phyloP scores from a whole-genome alignment of 176 grass and related monocot species.

The Neostapfia colusana region DNA sequence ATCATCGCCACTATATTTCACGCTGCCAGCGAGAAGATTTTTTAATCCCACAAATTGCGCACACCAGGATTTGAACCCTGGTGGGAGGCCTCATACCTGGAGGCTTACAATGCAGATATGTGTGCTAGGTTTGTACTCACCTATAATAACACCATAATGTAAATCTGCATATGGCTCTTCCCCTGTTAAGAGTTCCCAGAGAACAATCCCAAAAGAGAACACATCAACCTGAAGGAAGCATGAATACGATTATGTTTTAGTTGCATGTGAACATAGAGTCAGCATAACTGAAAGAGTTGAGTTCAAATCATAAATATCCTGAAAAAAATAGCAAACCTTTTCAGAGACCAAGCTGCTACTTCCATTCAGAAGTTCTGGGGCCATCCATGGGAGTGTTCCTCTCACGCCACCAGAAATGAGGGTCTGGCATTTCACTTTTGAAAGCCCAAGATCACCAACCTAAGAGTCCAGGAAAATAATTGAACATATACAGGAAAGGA shows the following conservation, averaged over 20 bases:
- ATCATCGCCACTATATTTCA: no score
- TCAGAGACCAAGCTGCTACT: constrained; percentile 85
- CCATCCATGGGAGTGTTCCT: constrained; percentile 97
- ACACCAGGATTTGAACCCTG: no score
- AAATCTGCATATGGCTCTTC: constrained; percentile 93
- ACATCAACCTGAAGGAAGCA: constrained; percentile 72
- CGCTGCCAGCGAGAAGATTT: no score
- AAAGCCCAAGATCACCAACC: constrained; percentile 97
- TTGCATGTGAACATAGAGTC: constrained; percentile 1
- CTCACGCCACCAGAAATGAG: constrained; percentile 92
- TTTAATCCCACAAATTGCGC: no score
- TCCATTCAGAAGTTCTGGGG: constrained; percentile 91
- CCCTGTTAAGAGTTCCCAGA: constrained; percentile 96
- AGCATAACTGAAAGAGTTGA: constrained; percentile 9
- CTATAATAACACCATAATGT: constrained; percentile 96
- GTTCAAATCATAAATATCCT: background rate
- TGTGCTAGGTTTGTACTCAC: constrained; percentile 37
- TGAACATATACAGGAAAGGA: background rate
- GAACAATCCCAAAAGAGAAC: constrained; percentile 96
- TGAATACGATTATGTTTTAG: constrained; percentile 26
- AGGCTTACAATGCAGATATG: background rate
- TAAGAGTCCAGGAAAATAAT: constrained; percentile 32
- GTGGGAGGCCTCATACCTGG: no score
- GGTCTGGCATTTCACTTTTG: constrained; percentile 94
- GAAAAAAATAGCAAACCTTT: constrained; percentile 57